Base-by-base conservation (phyloP, 148 eudicot species). In the Rheum nobile region DNA sequence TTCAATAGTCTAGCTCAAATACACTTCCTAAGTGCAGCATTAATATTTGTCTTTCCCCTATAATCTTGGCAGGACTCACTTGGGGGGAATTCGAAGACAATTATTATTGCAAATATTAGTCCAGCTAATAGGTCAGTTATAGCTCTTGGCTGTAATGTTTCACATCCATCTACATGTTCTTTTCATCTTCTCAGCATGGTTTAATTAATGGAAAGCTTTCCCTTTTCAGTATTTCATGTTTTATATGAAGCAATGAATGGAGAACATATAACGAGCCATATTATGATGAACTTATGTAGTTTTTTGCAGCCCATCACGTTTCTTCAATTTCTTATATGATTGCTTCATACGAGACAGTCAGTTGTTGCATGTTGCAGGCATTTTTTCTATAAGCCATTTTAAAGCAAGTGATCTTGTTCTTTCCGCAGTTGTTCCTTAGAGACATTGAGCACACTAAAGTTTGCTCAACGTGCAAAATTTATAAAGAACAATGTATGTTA, bases 401-500 rank as follows among this genome's bases (percentile, higher is more conserved):
- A 39, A 67, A 29, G 32, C n/a, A 67, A 43, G 31, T 71, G 48
- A 39, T 39, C 8, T 39, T 70, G 8, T 41, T n/a, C 71, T 63
- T 37, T 47, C 76, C 83, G 87, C 97, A 95, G 99, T 86, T 87
- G 87, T 78, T 88, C 97, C 44, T 77, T 92, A 80, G 99, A 95
- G 88, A 95, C 99, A 35, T 69, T 95, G 76, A 91, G 99, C 84
- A 95, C 99, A 31, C 80, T 95, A 57, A 95, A 95, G 86, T 95
- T 95, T 80, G 99, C 99, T 47, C 99, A 95, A 73, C 97, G 99
- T 75, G 97, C 99, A 77, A 95, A 95, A 77, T 95, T 90, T 82
- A 90, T 95, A 47, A 95, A 95, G 82, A 95, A 95, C 84, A 90
- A 95, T 81, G 99, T 95, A 90, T 75, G 92, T 83, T 44, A 42